phyloP scores from a whole-genome alignment of 768 basidiomycete species.

The Omphalotus guepiniiformis region DNA sequence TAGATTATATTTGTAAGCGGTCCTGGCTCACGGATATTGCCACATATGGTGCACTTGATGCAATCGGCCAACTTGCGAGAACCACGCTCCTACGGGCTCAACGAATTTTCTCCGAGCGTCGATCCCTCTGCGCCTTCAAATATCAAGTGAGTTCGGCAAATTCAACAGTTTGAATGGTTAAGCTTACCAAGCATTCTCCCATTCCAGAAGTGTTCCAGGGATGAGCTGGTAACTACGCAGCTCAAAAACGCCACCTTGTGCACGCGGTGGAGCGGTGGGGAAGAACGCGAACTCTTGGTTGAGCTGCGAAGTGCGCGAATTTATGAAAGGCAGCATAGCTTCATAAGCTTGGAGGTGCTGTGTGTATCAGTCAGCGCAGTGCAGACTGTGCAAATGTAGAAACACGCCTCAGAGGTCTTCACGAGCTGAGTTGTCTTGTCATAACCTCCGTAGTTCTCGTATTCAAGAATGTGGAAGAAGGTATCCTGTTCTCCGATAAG shows the following conservation, averaged over 20 bases:
- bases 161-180: not conserved
- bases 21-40: slow-evolving; percentile 85
- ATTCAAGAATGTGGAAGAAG: slow-evolving; percentile 81
- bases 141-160: slow-evolving; percentile 8
- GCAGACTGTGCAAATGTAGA: slow-evolving; percentile 1
- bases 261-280: slow-evolving; percentile 83
- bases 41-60: slow-evolving; percentile 95
- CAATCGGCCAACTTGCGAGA: slow-evolving; percentile 79
- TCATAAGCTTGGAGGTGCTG: slow-evolving; percentile 68
- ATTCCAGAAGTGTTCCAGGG: slow-evolving; percentile 88
- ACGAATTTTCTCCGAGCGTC: slow-evolving; percentile 89
- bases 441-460: slow-evolving; percentile 88
- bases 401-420: slow-evolving; percentile 58
- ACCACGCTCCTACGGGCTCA: slow-evolving; percentile 88
- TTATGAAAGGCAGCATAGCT: slow-evolving; percentile 73
- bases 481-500: slow-evolving; percentile 87
- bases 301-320: slow-evolving; percentile 70
- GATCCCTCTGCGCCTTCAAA: slow-evolving; percentile 79
- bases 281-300: slow-evolving; percentile 95
- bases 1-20: slow-evolving; percentile 4
- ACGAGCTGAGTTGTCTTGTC: slow-evolving; percentile 72
- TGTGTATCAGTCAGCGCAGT: slow-evolving; percentile 6
- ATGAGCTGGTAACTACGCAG: slow-evolving; percentile 83
- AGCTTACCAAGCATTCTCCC: slow-evolving; percentile 87
- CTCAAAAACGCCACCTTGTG: slow-evolving; percentile 91